Base-by-base conservation (phyloP, 345 rosid genomes). In the Luvunga scandens region DNA sequence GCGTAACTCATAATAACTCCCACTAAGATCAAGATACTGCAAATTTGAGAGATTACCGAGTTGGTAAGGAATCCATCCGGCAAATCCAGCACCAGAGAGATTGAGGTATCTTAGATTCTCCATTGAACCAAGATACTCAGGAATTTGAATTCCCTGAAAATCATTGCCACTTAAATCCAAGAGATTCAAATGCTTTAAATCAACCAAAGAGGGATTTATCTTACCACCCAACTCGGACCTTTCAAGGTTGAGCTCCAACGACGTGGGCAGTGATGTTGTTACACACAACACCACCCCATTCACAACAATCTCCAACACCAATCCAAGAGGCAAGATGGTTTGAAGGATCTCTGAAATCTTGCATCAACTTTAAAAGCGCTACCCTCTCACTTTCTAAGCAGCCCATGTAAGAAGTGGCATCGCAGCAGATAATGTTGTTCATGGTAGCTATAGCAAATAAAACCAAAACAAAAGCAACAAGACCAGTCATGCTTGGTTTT, bases 41-140 rank as follows among this genome's bases (percentile, higher is more conserved):
- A 84, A 39, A 61, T 78, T 69, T 2, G 84, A 66, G 28, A 84
- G 87, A 28, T 82, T 84, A 16, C 83, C 85, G 1, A 84, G 72
- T 34, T 78, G 77, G 25, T 55, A 71, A 24, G 84, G 83, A 73
- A 84, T 45, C 75, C 6, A 2, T 45, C 82, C 86, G 1, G 7
- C 59, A 50, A 83, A 86, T 38, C 80, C 57, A 28, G 74, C 36
- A 12, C 13, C 9, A 27, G 78, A 72, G 60, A 85, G 82, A 68
- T 79, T 75, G 14, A 86, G 85, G 70, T 73, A 66, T 53, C 67
- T 62, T 21, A 53, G 27, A 9, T 21, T 36, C 6, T 4, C 19
- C 73, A 62, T 8, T 9, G 75, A 75, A 81, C 34, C 53, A 42
- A 67, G 69, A 77, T 56, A 78, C 8, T 18, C 10, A n/a, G 67